Evolutionary conservation across 345 rosid genomes (phyloP), one percentile per base, ranked within the genome.

Genomic region (Acer negundo): DNA sequence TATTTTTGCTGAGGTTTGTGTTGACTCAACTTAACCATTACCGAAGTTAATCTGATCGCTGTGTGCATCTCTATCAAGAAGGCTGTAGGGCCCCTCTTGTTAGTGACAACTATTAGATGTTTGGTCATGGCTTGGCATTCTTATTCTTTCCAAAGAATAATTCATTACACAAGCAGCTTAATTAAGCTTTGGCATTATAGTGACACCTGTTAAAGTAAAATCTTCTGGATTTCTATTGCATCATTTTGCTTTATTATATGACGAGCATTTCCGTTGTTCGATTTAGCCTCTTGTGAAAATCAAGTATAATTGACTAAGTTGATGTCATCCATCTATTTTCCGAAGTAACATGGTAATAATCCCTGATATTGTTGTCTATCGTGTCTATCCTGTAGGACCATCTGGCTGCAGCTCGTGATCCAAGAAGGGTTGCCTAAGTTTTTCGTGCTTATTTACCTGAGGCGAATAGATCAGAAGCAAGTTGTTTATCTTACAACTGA

Each of bases 351-450:
- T 73, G 31, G n/a, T n/a, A n/a, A 46, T 74, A 51, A 19, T 58
- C 61, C 22, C 13, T 68, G 13, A 61, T 68, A 20, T 55, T 49
- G 62, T 67, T 49, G 63, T 69, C 67, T 68, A 59, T 74, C 44
- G 78, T 49, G 74, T 76, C 38, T 62, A 47, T 81, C 53, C 58
- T 87, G 86, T 74, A 94, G 98, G 97, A 94, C 77, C 98, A 92
- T 87, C 72, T 94, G 72, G 89, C 96, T 35, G 85, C 97, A 71
- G 83, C 91, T 75, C 94, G 96, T 23, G 97, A 90, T 84, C 86
- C 90, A 42, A 94, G 84, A 86, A 92, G 91, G 78, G 91, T 85
- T 71, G 76, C 77, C 56, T 81, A 80, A 82, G 75, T 77, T 61
- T 77, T 42, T 67, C 65, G 65, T 4, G 7, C 62, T n/a, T 15